Percentiles rank a stretch among this genome's conserved stretches.
phyloP scores from a whole-genome alignment of 805 yeast genomes.

The Barnettozyma vustinii region DNA sequence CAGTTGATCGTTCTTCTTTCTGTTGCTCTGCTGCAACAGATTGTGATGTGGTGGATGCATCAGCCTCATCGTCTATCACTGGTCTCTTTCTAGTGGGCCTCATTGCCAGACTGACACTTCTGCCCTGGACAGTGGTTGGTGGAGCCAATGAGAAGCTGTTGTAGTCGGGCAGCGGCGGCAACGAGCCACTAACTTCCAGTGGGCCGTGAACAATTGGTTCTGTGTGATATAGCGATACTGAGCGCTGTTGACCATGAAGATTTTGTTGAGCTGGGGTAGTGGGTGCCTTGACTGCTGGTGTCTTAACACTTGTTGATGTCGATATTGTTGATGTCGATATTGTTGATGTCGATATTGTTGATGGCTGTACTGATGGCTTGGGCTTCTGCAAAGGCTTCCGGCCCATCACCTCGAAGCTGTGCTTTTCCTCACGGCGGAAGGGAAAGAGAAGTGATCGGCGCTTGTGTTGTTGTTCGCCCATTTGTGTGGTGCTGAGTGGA shows the following conservation, averaged over 20 bases:
- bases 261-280: background rate
- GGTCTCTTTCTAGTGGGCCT: constrained; percentile 18
- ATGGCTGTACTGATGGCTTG: constrained; percentile 4
- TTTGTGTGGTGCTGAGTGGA: background rate
- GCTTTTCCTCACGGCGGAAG: constrained; percentile 9
- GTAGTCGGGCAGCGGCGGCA: constrained; percentile 27
- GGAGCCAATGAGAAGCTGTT: constrained; percentile 21
- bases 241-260: background rate
- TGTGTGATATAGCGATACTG: background rate
- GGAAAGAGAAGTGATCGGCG: constrained; percentile 24
- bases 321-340: no score
- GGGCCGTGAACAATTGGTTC: constrained; percentile 6
- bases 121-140: constrained; percentile 25
- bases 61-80: background rate
- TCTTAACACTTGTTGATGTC: background rate
- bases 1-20: background rate
- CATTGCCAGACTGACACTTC: constrained; percentile 20
- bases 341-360: background rate
- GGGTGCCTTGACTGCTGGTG: background rate
- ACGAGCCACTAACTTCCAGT: constrained; percentile 10
- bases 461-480: constrained; percentile 9
- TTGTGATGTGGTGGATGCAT: background rate
- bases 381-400: constrained; percentile 6
- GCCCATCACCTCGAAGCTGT: background rate
- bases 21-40: background rate